phyloP scores from a whole-genome alignment of 2,329 filamentous ascomycete species.

The Cladosporium sp. region DNA sequence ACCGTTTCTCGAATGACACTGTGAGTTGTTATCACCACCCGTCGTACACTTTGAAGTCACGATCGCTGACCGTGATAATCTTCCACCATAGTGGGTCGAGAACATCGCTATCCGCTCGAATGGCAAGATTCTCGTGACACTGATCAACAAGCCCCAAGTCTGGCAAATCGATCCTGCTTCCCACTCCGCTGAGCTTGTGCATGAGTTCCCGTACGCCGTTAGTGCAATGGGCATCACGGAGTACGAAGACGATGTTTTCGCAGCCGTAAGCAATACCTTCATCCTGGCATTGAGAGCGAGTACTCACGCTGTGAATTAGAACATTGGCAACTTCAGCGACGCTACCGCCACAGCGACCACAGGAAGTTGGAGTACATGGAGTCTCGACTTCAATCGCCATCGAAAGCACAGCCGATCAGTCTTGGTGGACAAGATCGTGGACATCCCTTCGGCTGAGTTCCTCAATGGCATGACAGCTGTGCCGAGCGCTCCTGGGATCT shows the following conservation, averaged over 20 bases:
- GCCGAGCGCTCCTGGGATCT: not conserved
- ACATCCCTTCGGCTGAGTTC: constrained; percentile 19
- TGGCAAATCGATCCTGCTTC: constrained; percentile 22
- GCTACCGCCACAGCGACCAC: not conserved
- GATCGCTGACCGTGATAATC: not conserved
- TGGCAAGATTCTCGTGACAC: constrained; percentile 39
- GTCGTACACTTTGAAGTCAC: not conserved
- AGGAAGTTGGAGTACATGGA: constrained; percentile 21
- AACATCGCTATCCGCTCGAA: constrained; percentile 37
- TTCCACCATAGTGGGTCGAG: constrained; percentile 32
- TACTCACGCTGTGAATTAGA: not conserved
- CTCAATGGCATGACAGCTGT: constrained; percentile 22
- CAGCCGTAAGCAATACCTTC: not conserved
- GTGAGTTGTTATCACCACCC: not conserved
- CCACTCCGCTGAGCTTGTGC: constrained; percentile 20
- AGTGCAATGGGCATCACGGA: constrained; percentile 22
- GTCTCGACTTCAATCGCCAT: constrained; percentile 5
- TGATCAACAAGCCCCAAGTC: constrained; percentile 23
- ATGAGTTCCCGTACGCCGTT: constrained; percentile 18
- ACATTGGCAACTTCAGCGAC: constrained; percentile 19
- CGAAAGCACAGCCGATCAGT: not conserved
- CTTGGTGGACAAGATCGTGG: constrained; percentile 13
- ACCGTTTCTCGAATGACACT: not conserved
- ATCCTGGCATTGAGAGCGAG: too few relatives aligned
- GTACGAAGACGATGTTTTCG: constrained; percentile 21